phyloP scores from a whole-genome alignment of 2,329 filamentous ascomycete genomes.

The Leptographium lundbergii region DNA sequence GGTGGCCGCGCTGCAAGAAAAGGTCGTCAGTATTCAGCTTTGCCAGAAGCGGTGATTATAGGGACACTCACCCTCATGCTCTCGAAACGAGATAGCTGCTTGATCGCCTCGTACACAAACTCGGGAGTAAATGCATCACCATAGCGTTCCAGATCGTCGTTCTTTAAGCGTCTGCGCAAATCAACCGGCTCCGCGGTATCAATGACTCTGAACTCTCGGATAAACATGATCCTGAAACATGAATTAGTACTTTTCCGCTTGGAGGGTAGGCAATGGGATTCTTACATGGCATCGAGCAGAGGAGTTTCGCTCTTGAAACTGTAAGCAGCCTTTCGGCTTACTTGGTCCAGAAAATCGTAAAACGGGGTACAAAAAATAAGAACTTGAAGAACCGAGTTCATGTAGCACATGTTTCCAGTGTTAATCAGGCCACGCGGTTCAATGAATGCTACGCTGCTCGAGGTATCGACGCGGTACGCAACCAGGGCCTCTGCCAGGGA shows the following conservation, averaged over 20 bases:
- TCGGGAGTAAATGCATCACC: conserved; percentile 87
- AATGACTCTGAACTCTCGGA: conserved; percentile 81
- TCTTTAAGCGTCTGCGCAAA: conserved; percentile 61
- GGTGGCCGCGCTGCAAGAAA: conserved; percentile 61
- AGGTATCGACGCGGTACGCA: conserved; percentile 54
- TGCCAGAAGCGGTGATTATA: neutral
- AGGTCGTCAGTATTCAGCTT: neutral
- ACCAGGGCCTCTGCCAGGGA: conserved; percentile 67
- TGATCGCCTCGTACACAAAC: conserved; percentile 89
- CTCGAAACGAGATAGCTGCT: conserved; percentile 73
- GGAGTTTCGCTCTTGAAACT: conserved; percentile 95
- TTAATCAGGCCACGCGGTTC: conserved; percentile 91
- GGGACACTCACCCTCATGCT: conserved; percentile 65
- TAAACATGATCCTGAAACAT: conserved; percentile 70
- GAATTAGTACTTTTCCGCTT: neutral
- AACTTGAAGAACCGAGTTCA: conserved; percentile 98
- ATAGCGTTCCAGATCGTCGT: conserved; percentile 74
- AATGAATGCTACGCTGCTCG: conserved; percentile 63
- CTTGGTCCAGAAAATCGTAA: conserved; percentile 82
- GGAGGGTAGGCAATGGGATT: conserved; percentile 11
- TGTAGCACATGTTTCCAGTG: conserved; percentile 98
- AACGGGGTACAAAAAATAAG: conserved; percentile 90
- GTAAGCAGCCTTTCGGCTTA: conserved; percentile 70
- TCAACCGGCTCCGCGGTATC: conserved; percentile 66
- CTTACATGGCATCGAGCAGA: conserved; percentile 83